Base-by-base conservation (phyloP, 805 yeast genomes). In the Torulaspora indica region DNA sequence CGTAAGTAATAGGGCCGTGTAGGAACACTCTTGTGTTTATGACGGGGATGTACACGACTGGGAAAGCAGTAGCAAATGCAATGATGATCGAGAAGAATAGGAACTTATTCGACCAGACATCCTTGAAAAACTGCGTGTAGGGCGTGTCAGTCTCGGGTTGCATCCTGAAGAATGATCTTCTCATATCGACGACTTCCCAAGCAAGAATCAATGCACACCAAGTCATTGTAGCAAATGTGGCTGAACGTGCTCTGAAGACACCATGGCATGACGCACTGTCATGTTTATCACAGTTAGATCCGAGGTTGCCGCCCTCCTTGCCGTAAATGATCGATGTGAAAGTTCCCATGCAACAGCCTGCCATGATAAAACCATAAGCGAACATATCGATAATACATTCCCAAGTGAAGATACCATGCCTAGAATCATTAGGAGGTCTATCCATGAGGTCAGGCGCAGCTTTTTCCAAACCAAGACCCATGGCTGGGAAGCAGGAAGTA, bases 401-500 rank as follows among this genome's bases (percentile, higher is more conserved):
- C 42, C 69, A 66, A 3, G 97, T 88, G 54, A 93, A 72, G 40
- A 93, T 91, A 58, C 83, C 82, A 46, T 88, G 96, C 50, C 76
- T 76, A 54, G 96, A 79, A 40, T 81, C 76, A 66, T 98, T 80
- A 39, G 98, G 98, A 15, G 97, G 97, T 64, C 85, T 85, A 49
- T 77, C 81, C 97, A 91, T 90, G 35, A 91, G 93, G 61, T 85
- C 95, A 46, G 85, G 88, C 56, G 90, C 96, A 17, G 93, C 97
- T 3, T 95, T 93, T 67, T 91, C 98, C 30, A 93, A 95, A 49
- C 98, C 98, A 38, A 91, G 72, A 0, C 96, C 87, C 73, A 91
- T 97, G 1, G 98, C 98, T 2, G 98, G 98, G 31, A 97, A 97
- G 7, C 98, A 97, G 64, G 95, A 97, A 88, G 95, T 91, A 43